phyloP scores from a whole-genome alignment of 345 rosid species.

The Isatis tinctoria region DNA sequence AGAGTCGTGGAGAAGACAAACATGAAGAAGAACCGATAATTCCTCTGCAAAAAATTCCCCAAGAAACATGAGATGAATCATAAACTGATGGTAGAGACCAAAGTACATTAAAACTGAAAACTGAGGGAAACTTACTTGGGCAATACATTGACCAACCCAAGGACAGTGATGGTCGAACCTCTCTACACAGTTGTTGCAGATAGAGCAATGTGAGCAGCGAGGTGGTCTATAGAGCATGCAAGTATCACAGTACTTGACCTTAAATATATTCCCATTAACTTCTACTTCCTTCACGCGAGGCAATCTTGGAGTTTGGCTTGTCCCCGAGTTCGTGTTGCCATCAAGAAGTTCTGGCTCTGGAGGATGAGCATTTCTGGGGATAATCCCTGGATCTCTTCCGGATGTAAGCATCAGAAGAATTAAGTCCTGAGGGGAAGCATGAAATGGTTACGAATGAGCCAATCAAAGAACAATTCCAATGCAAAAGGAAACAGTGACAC shows the following conservation, averaged over 20 bases:
- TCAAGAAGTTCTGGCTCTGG: slow-evolving; percentile 59
- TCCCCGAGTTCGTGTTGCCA: slow-evolving; percentile 47
- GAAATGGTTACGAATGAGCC: neutral
- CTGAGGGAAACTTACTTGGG: slow-evolving; percentile 49
- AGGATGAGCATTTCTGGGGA: slow-evolving; percentile 79
- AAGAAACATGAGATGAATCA: slow-evolving; percentile 23
- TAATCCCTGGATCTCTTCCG: slow-evolving; percentile 90
- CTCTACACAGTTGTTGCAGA: slow-evolving; percentile 91
- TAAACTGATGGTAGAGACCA: neutral
- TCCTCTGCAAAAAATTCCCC: slow-evolving; percentile 50
- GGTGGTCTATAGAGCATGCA: slow-evolving; percentile 95
- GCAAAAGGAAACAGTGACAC: neutral
- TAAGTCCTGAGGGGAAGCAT: slow-evolving; percentile 49
- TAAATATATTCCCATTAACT: slow-evolving; percentile 59
- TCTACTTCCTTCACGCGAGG: slow-evolving; percentile 70
- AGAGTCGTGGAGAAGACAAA: slow-evolving; percentile 82
- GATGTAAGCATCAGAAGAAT: slow-evolving; percentile 79
- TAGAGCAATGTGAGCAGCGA: slow-evolving; percentile 93
- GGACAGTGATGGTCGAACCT: slow-evolving; percentile 98
- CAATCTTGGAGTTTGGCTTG: slow-evolving; percentile 38
- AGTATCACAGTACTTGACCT: slow-evolving; percentile 85
- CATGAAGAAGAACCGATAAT: slow-evolving; percentile 94
- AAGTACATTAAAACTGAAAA: neutral
- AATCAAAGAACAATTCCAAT: neutral
- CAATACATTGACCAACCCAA: slow-evolving; percentile 98